Evolutionary conservation across 1,284 basidiomycete species (phyloP), one percentile per base, ranked within the genome.

Genomic region (Pascua sp.): DNA sequence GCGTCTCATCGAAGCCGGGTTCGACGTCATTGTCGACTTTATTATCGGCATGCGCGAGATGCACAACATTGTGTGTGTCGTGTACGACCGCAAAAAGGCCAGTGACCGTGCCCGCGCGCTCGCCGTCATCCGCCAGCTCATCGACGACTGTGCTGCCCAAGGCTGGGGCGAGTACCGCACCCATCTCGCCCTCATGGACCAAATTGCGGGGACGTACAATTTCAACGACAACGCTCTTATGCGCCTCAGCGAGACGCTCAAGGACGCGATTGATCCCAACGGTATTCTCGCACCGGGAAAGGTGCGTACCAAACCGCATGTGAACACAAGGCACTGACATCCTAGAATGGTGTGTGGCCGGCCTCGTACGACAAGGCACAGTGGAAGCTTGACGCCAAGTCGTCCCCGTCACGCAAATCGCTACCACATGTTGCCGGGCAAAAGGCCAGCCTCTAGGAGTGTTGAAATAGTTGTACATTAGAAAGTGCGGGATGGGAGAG

Each of bases 261-360:
- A 69, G 65, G 66, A 72, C 53, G 46, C 69, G 1, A 55, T 72
- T 9, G 70, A 71, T 50, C 70, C 69, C 5, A 66, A 68, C 43
- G 69, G 70, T 8, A 68, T 72, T 45, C 55, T 70, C 4, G 52
- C 61, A n/a, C 70, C 70, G 1, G 70, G 70, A 15, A 57, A 56
- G 51, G 16, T n/a, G 18, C 2, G 49, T 40, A 11, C 8, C 2
- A 2, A n/a, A 38, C 17, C 16, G 43, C 11, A 11, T n/a, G 18
- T 17, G 12, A 42, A 45, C 16, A 16, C n/a, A n/a, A n/a, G n/a
- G 38, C 38, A 24, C 24, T 32, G 24, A 32, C 24, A 32, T 32
- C 24, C 3, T 32, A 32, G 45, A 56, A 56, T n/a, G 55, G 55
- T 10, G 49, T 56, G 4, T 56, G 55, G 55, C 55, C 55, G 2